A percentile compares a stretch with the other conserved stretches of the same genome.
Evolutionary conservation across 192 early-diverging fungal species (phyloP).

Genomic region (Podila clonocystis): DNA sequence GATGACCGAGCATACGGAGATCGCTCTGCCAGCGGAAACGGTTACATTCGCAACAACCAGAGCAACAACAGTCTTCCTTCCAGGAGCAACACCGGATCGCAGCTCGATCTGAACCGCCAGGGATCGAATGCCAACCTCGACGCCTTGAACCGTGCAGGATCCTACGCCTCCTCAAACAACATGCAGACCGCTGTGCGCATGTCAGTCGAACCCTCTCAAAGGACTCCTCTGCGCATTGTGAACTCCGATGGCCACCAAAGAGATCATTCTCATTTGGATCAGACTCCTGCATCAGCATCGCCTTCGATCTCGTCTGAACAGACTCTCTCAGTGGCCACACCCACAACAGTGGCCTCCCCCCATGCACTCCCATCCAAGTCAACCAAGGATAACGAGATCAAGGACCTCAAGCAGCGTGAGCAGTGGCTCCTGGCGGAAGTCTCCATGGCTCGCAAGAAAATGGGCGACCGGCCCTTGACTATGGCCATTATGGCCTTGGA

Average conservation of each 20-base stretch:
- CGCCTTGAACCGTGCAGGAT: neutral
- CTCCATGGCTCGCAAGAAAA: slow-evolving; percentile 34
- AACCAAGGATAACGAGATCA: slow-evolving; percentile 16
- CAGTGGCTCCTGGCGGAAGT: slow-evolving; percentile 44
- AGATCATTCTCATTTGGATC: neutral
- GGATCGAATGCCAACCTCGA: neutral
- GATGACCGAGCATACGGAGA: neutral
- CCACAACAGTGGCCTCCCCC: neutral
- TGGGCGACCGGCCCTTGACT: slow-evolving; percentile 35
- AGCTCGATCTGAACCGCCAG: slow-evolving; percentile 25
- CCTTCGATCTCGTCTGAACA: neutral
- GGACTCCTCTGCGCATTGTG: slow-evolving; percentile 3
- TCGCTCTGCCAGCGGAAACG: neutral
- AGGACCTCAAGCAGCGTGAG: slow-evolving; percentile 39
- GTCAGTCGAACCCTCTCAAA: slow-evolving; percentile 16
- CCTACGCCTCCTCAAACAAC: slow-evolving; percentile 11
- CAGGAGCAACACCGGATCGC: neutral
- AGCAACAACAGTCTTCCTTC: slow-evolving; percentile 5
- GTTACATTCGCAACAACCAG: neutral
- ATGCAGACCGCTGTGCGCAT: neutral
- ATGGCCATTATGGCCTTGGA: slow-evolving; percentile 32
- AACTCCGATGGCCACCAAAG: slow-evolving; percentile 3
- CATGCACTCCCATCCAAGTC: neutral
- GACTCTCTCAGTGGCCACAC: neutral
- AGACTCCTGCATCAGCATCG: neutral